Conservation (phyloP, 2,329 filamentous ascomycete genomes). For the Sphaerulina musiva region DNA sequence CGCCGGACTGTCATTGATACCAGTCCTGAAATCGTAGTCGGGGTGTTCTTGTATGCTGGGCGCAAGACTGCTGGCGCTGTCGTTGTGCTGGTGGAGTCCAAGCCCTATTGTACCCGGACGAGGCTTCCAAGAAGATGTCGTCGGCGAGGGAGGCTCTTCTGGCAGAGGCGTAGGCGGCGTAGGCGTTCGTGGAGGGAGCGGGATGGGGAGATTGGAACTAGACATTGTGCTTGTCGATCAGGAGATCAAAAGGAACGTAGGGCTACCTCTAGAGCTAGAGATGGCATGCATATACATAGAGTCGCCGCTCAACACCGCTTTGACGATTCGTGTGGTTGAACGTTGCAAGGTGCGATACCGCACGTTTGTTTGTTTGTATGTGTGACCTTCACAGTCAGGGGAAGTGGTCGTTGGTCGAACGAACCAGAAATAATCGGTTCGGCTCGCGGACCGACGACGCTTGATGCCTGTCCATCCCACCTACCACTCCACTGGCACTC, state of each 20-base stretch:
- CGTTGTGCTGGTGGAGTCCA: slow-evolving; percentile 21
- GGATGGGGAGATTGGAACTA: slow-evolving; percentile 49
- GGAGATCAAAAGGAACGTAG: not conserved
- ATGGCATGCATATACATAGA: not conserved
- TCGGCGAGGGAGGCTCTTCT: slow-evolving; percentile 35
- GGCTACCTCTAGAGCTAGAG: not conserved
- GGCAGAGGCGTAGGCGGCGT: slow-evolving; percentile 50
- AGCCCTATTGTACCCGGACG: slow-evolving; percentile 14
- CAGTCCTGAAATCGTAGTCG: slow-evolving; percentile 30
- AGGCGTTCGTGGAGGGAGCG: slow-evolving; percentile 56
- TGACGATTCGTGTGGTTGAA: not conserved
- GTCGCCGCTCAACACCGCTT: not conserved
- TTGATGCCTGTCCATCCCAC: not conserved
- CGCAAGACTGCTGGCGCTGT: slow-evolving; percentile 20
- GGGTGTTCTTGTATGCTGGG: slow-evolving; percentile 27
- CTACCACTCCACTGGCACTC: not conserved
- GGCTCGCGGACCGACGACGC: not conserved
- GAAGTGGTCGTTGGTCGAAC: not conserved
- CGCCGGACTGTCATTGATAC: slow-evolving; percentile 25
- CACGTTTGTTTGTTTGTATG: not conserved
- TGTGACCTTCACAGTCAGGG: not conserved
- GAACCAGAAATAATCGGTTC: not conserved
- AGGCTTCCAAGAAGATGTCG: slow-evolving; percentile 2
- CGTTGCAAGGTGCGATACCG: not conserved
- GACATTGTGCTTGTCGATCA: slow-evolving; percentile 45